Conservation (phyloP, 352 stramenopile genomes). For the Pelagophyceae sp. region DNA sequence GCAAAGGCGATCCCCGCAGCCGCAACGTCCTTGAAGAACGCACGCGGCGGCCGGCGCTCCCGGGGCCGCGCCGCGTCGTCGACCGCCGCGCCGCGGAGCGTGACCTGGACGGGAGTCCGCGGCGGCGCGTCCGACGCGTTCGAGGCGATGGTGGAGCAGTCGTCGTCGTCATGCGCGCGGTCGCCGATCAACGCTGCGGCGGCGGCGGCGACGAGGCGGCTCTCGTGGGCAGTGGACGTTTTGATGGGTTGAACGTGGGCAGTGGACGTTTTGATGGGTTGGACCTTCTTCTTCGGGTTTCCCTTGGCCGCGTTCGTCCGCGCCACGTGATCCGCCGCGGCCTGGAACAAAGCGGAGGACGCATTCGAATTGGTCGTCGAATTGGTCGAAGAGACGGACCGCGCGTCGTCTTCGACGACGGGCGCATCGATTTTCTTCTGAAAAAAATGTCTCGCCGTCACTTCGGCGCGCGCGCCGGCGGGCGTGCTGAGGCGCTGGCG, state of each 20-base stretch:
- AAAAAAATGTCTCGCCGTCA: too few relatives aligned
- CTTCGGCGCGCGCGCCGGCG: too few relatives aligned
- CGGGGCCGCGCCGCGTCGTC: not conserved
- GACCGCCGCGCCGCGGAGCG: not conserved
- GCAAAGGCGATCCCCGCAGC: not conserved
- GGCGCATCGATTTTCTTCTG: too few relatives aligned
- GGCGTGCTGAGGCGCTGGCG: too few relatives aligned
- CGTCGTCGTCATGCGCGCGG: not conserved
- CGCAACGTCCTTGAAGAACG: not conserved
- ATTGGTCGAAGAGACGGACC: too few relatives aligned
- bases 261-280: not conserved
- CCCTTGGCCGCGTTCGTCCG: not conserved
- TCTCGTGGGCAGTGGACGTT: not conserved
- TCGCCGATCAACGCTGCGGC: not conserved
- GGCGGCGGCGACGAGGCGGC: not conserved
- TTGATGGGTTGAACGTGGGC: not conserved
- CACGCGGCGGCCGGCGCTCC: not conserved
- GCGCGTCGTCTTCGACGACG: too few relatives aligned
- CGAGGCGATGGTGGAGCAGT: not conserved
- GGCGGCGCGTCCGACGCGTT: not conserved
- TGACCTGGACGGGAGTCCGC: not conserved
- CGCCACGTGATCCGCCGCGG: not conserved
- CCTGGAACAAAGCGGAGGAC: not conserved
- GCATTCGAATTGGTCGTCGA: too few relatives aligned
- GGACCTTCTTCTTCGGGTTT: not conserved